Base-by-base conservation (phyloP, 2,329 filamentous ascomycete species). In the Botryosphaeria agaves region DNA sequence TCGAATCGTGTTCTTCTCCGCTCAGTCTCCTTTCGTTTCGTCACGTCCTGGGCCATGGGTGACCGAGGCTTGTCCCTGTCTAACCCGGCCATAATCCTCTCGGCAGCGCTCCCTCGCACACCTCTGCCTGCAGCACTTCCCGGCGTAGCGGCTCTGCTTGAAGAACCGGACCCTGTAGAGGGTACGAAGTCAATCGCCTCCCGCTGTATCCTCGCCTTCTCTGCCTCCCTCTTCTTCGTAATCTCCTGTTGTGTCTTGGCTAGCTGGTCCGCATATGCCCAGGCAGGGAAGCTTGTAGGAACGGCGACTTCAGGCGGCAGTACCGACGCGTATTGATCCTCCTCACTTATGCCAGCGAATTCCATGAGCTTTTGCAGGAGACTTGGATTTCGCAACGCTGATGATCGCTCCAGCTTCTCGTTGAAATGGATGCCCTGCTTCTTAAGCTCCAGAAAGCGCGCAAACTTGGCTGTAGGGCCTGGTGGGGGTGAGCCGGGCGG, bases 371-470 rank as follows among this genome's bases (percentile, higher is more conserved):
- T 83, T 37, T 77, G 71, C 51, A 72, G 68, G 31, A 85, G 57
- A 25, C 66, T 69, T 2, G 81, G 81, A 45, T 87, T 87, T 30
- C 69, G 68, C 34, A 85, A 57, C 5, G 76, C 70, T 1, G 67
- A 55, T 0, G 75, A 78, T 34, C 65, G 63, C 20, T 76, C 69
- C 6, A 89, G 59, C 36, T 77, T 74, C 41, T 72, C 62, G 49
- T 89, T 85, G 61, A 87, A 87, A 52, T 89, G 81, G 11, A 74
- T 62, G 4, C 75, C 75, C 38, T 76, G 70, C 44, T 70, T 72
- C 56, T 89, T 89, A n/a, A 87, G 63, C 27, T 70, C 62, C 1
- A 87, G 65, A 40, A 89, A 87, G 35, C 72, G 70, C 37, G 71
- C 65, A 41, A 87, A 76, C 42, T 82, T 84, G 40, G 67, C 64